A percentile compares a stretch with the other conserved stretches of the same genome.
Evolutionary conservation across 2,329 filamentous ascomycete species (phyloP).

Genomic region (Gaeumannomyces sp.): DNA sequence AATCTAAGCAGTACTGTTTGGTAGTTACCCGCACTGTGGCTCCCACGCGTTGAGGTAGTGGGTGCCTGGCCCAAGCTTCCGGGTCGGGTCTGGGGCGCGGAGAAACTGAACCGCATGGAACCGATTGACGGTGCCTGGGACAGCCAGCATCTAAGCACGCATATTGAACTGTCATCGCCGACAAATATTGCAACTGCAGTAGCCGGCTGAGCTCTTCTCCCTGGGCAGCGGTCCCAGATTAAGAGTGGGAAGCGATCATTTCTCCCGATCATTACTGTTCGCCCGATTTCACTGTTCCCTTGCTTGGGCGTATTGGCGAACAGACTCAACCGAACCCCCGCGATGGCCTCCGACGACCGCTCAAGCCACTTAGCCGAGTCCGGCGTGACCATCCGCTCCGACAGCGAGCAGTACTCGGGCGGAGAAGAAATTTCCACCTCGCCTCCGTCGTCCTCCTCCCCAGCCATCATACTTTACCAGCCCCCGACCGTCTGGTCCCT

Average conservation of each 20-base stretch:
- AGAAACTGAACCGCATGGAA: not conserved
- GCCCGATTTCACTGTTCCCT: constrained; percentile 1
- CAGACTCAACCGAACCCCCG: constrained; percentile 8
- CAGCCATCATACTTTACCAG: constrained; percentile 76
- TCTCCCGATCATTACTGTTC: not conserved
- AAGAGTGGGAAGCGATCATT: not conserved
- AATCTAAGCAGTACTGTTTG: not conserved
- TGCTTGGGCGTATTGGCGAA: too few species aligned
- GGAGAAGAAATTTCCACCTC: constrained; percentile 56
- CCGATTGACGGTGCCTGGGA: not conserved
- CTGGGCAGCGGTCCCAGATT: too few species aligned
- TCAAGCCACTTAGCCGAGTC: constrained; percentile 60
- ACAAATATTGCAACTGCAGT: too few species aligned
- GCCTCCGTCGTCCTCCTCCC: constrained; percentile 55
- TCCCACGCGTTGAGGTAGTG: not conserved
- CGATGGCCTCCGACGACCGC: constrained; percentile 48
- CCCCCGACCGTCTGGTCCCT: constrained; percentile 84
- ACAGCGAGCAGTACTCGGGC: constrained; percentile 76
- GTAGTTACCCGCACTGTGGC: not conserved
- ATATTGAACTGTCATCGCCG: too few species aligned
- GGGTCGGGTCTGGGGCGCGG: not conserved
- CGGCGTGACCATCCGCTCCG: constrained; percentile 70
- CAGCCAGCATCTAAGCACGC: not conserved
- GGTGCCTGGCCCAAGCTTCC: not conserved
- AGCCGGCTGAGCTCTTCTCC: too few species aligned